These are phyloP conservation scores for Rhizopogon vinicolor DNA, from an alignment of 768 basidiomycete genomes.

Conservation along the genomic window DNA sequence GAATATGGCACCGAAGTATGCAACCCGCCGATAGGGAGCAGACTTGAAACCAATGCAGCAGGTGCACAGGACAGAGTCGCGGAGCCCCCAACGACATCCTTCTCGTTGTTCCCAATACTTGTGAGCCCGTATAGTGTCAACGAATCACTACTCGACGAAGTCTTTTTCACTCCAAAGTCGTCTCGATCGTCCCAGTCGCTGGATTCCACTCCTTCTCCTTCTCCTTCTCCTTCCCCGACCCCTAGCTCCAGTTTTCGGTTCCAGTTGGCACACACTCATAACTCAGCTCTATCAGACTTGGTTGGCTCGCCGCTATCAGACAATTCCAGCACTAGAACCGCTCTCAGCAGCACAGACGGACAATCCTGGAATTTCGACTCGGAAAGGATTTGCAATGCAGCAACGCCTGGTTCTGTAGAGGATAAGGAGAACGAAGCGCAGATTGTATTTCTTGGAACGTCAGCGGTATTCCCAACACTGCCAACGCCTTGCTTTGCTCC, in stretches of 20 bases:
- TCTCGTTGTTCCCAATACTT: not conserved
- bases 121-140: not conserved
- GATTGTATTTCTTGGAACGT: slow-evolving; percentile 10
- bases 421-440: slow-evolving; percentile 17
- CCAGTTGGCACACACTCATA: not conserved
- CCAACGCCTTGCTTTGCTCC: slow-evolving; percentile 22
- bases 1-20: not conserved
- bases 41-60: not conserved
- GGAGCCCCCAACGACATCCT: not conserved
- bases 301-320: not conserved
- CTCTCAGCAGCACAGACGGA: slow-evolving; percentile 1
- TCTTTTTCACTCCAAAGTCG: not conserved
- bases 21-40: not conserved
- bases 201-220: not conserved
- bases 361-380: not conserved
- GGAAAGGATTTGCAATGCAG: slow-evolving; percentile 2
- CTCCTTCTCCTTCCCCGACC: not conserved
- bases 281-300: not conserved
- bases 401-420: slow-evolving; percentile 5
- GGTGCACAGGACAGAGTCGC: not conserved
- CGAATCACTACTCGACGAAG: slow-evolving; percentile 3
- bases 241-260: not conserved
- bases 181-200: not conserved
- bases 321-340: not conserved
- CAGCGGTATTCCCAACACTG: slow-evolving; percentile 22